These are phyloP conservation scores for Boletus sp. DNA, from an alignment of 768 basidiomycete genomes.

Conservation along the genomic window DNA sequence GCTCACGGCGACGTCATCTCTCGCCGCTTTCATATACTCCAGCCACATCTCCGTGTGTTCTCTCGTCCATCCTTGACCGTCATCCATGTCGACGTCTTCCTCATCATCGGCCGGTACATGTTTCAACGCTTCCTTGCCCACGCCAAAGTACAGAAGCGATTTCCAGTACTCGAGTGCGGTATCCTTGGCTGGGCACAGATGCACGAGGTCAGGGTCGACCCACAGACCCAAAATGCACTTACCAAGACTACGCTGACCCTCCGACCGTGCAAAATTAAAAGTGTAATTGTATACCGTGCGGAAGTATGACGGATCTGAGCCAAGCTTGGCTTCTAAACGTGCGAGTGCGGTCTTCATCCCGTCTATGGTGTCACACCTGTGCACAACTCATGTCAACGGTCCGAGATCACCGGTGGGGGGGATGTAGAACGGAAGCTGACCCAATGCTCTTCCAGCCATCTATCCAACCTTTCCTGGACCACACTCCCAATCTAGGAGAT, in stretches of 20 bases:
- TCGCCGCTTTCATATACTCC: slow-evolving; percentile 62
- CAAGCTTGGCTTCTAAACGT: slow-evolving; percentile 57
- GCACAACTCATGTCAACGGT: background rate
- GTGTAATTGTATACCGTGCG: slow-evolving; percentile 75
- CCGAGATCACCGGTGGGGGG: slow-evolving; percentile 1
- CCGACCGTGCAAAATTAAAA: slow-evolving; percentile 73
- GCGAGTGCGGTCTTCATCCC: slow-evolving; percentile 58
- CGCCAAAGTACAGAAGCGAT: slow-evolving; percentile 71
- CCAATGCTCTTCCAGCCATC: slow-evolving; percentile 78
- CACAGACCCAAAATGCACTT: slow-evolving; percentile 23
- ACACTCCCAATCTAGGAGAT: slow-evolving; percentile 70
- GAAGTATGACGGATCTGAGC: slow-evolving; percentile 68
- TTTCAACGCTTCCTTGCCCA: slow-evolving; percentile 62
- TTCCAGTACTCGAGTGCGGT: slow-evolving; percentile 76
- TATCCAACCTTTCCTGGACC: slow-evolving; percentile 68
- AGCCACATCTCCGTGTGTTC: slow-evolving; percentile 74
- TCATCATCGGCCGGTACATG: slow-evolving; percentile 43
- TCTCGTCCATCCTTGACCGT: slow-evolving; percentile 56
- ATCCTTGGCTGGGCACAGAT: slow-evolving; percentile 50
- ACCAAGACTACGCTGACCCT: slow-evolving; percentile 82
- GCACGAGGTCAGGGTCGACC: slow-evolving; percentile 1
- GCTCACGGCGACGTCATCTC: slow-evolving; percentile 73
- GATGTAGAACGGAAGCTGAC: slow-evolving; percentile 39
- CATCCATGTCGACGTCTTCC: slow-evolving; percentile 43
- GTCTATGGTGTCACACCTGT: slow-evolving; percentile 63